These are phyloP conservation scores for Lasiodiplodia gonubiensis DNA, from an alignment of 2,329 filamentous ascomycete genomes.

Conservation along the genomic window DNA sequence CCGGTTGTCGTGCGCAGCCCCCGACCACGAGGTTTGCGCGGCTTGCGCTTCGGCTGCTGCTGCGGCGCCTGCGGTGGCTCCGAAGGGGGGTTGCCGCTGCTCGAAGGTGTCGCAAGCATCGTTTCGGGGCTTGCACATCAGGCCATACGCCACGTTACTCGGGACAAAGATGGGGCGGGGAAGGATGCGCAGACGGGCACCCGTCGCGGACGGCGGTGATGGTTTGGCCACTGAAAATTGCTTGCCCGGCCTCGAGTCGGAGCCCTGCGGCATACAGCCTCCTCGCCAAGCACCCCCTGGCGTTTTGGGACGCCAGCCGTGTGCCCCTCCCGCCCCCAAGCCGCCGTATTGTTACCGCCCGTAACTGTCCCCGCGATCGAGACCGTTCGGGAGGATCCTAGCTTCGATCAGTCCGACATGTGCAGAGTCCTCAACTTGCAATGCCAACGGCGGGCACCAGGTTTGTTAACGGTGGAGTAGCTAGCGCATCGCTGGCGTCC, in stretches of 20 bases:
- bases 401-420: background rate
- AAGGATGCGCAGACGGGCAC: constrained; percentile 24
- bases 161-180: constrained; percentile 24
- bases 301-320: background rate
- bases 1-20: constrained; percentile 54
- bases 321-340: background rate
- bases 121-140: constrained; percentile 28
- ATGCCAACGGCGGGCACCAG: background rate
- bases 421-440: background rate
- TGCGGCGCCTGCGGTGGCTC: background rate
- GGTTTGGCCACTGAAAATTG: constrained; percentile 23
- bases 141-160: constrained; percentile 23
- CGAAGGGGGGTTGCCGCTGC: constrained; percentile 20
- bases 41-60: constrained; percentile 38
- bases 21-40: constrained; percentile 50
- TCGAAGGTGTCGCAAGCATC: constrained; percentile 29
- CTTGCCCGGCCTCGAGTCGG: constrained; percentile 19
- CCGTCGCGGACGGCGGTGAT: constrained; percentile 19
- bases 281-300: constrained; percentile 14
- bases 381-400: background rate
- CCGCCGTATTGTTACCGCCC: background rate
- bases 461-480: background rate
- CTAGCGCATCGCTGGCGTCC: background rate
- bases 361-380: background rate
- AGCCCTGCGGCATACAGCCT: background rate